These are phyloP conservation scores for Toxoplasma gondii DNA, from an alignment of 169 alveolate species.

Conservation along the genomic window DNA sequence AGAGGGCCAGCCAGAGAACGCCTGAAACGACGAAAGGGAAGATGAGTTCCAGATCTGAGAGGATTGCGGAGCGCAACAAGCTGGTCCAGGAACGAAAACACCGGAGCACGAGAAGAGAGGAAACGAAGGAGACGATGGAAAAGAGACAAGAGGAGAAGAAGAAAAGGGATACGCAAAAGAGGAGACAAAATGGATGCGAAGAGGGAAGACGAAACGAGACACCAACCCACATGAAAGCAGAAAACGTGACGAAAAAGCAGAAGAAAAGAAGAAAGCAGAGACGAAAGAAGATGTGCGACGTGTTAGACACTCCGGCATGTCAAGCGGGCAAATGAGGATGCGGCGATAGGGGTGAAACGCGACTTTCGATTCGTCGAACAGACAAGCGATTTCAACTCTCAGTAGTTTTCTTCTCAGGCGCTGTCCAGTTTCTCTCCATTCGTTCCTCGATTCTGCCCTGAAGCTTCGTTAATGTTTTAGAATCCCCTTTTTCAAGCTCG, in stretches of 20 bases:
- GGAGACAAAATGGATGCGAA: background rate
- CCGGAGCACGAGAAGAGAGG: background rate
- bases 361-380: no score
- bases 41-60: background rate
- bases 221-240: no score
- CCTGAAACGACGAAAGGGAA: constrained; percentile 17
- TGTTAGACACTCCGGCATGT: no score
- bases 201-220: background rate
- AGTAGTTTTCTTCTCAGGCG: no score
- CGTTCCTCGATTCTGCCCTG: no score
- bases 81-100: background rate
- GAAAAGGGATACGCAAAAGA: background rate
- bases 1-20: background rate
- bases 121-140: background rate
- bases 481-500: no score
- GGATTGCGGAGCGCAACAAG: background rate
- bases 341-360: no score
- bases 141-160: background rate
- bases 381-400: no score
- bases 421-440: no score
- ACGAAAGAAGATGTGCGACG: no score
- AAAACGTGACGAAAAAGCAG: background rate
- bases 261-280: background rate
- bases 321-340: no score
- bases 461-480: no score